phyloP scores from a whole-genome alignment of 164 flowering plant species.

The Warburgia ugandensis region DNA sequence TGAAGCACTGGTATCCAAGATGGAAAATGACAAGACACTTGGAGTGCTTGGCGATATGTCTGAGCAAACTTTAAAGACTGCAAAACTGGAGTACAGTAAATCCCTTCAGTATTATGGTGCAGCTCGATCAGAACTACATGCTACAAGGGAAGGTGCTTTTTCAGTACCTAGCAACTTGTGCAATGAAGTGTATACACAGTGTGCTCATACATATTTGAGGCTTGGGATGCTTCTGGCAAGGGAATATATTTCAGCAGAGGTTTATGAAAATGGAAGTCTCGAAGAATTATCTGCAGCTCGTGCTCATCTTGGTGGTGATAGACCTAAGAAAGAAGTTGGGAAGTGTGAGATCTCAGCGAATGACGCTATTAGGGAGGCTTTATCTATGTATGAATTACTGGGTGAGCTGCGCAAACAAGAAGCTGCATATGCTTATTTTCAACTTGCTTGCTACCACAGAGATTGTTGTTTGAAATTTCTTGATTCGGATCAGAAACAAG shows the following conservation, averaged over 20 bases:
- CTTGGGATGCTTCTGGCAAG: conserved; percentile 90
- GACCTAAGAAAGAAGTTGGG: conserved; percentile 32
- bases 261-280: conserved; percentile 36
- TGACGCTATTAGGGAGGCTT: conserved; percentile 89
- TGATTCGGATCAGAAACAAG: conserved; percentile 30
- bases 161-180: conserved; percentile 36
- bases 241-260: conserved; percentile 52
- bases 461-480: conserved; percentile 73
- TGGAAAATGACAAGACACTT: conserved; percentile 41
- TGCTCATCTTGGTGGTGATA: conserved; percentile 21
- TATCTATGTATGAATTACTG: conserved; percentile 69
- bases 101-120: conserved; percentile 72
- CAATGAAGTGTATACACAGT: conserved; percentile 76
- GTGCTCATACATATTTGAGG: conserved; percentile 84
- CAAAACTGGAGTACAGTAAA: conserved; percentile 64
- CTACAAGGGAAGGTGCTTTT: conserved; percentile 21
- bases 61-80: conserved; percentile 53
- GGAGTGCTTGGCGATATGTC: conserved; percentile 39
- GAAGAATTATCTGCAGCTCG: conserved; percentile 22
- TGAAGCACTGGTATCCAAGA: conserved; percentile 66
- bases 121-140: conserved; percentile 56
- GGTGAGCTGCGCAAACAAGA: conserved; percentile 88
- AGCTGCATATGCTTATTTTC: conserved; percentile 89
- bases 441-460: conserved; percentile 81
- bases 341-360: conserved; percentile 78